Base-by-base conservation (phyloP, 306 rosid genomes). In the Inga laurina region DNA sequence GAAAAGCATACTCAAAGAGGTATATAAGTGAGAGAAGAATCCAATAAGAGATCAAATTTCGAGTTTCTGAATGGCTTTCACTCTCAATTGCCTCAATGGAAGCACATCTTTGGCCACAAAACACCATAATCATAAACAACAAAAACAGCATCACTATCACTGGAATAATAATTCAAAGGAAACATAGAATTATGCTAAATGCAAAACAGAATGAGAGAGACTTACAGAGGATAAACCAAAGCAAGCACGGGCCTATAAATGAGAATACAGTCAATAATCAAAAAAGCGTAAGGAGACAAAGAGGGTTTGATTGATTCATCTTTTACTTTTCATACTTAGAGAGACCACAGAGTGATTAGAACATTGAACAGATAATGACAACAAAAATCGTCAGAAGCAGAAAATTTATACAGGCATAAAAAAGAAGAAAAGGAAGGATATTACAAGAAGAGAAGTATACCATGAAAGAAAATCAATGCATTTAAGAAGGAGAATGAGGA, bases 21-120 rank as follows among this genome's bases (percentile, higher is more conserved):
- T 84, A 88, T 41, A 86, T 43, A 10, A 88, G 73, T 30, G 94
- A 89, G 82, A 89, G 81, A 61, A 88, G 87, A 56, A 88, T 90
- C 93, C 94, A 89, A 74, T 91, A 91, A 30, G 94, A 83, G 76
- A 88, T 85, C 89, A 91, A 79, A 75, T 83, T 75, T 83, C 72
- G 85, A 61, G 89, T 85, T 61, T 86, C 85, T 19, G 65, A 64
- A 77, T 69, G 3, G 34, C 87, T 85, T 74, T 88, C 86, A 67
- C 35, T 82, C 88, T 91, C 94, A 5, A 91, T 88, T 74, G 94
- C 94, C 77, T 82, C 87, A 41, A 89, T 27, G 14, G 94, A 89
- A 79, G 91, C 91, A 83, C 79, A 87, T 76, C 93, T 92, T 80
- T 34, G 52, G 70, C 34, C 56, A 73, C 34, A 83, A 0, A 51